Evolutionary conservation across 148 eudicot genomes (phyloP), one percentile per base, ranked within the genome.

Genomic region (Hydrangea macrophylla): DNA sequence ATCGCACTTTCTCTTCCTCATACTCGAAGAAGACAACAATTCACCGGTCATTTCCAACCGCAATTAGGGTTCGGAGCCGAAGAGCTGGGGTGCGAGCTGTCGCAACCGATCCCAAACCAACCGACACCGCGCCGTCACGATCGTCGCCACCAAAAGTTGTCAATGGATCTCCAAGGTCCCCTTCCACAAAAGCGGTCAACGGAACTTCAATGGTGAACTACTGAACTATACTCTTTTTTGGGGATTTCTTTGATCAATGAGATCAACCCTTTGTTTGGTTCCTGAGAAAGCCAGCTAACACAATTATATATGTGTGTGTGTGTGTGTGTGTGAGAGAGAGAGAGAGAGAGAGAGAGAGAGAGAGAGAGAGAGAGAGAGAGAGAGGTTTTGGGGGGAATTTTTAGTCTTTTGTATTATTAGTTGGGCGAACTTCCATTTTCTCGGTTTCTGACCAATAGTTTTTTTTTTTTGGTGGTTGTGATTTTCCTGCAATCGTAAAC

Each of bases 101-200:
- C 11, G 84, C 84, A 2, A 81, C 84, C 1, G 84, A 84, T 51
- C 84, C 87, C 26, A 84, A 67, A 60, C 87, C 81, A 7, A 25
- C 78, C 23, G 62, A 58, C 30, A 65, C 76, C 5, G 70, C 65
- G 60, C 58, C 62, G 17, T 56, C 60, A 6, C 58, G 39, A 4
- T 20, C 68, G 1, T 30, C 40, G 40, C 31, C 32, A 39, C 68
- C 69, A 20, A 64, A 23, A 60, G 59, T n/a, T 7, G 76, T 73
- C 23, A 76, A 79, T 65, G 83, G 81, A 11, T 58, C 78, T 12
- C 25, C 79, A 1, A 61, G 40, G 32, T 31, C 76, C 26, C 35
- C 79, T 23, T 30, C 73, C 33, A 50, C 25, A 7, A 78, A 69
- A 72, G 15, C 58, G 25, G 75, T 83, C 73, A 80, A 83, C 69